A percentile compares a stretch with the other conserved stretches of the same genome.
These are phyloP conservation scores for Mucor irregularis DNA, from an alignment of 371 early-diverging fungal species.

Conservation along the genomic window DNA sequence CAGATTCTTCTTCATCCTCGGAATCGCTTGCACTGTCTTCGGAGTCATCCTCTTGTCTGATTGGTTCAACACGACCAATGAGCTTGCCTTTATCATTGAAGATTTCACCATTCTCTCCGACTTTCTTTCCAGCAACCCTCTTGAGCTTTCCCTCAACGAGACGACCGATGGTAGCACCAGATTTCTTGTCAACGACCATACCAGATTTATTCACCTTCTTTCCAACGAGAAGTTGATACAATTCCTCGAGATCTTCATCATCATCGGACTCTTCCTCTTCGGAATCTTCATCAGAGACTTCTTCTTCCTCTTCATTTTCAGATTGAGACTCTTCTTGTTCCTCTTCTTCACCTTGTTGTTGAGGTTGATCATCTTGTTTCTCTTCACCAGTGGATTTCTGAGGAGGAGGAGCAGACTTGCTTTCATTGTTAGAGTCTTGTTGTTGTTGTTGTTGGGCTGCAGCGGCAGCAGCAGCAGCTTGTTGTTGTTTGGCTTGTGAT, in stretches of 20 bases:
- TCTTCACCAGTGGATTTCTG: not conserved
- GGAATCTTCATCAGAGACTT: not conserved
- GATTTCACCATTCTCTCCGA: constrained; percentile 21
- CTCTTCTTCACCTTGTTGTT: not conserved
- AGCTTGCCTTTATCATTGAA: constrained; percentile 19
- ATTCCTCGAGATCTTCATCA: constrained; percentile 11
- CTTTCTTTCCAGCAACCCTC: constrained; percentile 12
- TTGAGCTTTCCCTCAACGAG: constrained; percentile 21
- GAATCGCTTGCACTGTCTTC: not conserved
- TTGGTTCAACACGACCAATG: constrained; percentile 19
- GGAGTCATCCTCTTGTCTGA: constrained; percentile 7
- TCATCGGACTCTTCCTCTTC: constrained; percentile 7
- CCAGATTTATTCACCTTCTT: constrained; percentile 22
- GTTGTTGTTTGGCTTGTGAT: constrained; percentile 12
- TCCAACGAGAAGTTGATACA: constrained; percentile 13
- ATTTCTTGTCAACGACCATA: constrained; percentile 16
- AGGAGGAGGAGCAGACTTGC: not conserved
- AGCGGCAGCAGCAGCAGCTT: constrained; percentile 6
- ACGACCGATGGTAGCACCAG: constrained; percentile 18
- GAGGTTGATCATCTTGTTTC: not conserved
- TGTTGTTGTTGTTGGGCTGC: constrained; percentile 1
- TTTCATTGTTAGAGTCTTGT: not conserved
- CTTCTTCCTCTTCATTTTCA: constrained; percentile 6
- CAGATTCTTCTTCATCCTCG: not conserved
- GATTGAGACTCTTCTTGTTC: not conserved